These are phyloP conservation scores for Zygosaccharomyces pseudobailii DNA, from an alignment of 1,139 yeast genomes.

Conservation along the genomic window DNA sequence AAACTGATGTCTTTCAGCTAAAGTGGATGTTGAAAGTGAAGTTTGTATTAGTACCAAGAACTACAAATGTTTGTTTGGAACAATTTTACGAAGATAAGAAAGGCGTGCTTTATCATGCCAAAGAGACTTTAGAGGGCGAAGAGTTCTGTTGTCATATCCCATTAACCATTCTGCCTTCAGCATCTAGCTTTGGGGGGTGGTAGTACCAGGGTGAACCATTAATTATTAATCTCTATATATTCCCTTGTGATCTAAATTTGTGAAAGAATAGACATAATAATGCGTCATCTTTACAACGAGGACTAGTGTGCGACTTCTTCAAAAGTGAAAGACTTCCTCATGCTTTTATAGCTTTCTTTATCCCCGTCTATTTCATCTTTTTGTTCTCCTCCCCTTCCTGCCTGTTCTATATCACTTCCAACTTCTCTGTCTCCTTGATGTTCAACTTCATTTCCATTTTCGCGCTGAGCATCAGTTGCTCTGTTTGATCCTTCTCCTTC, in stretches of 20 bases:
- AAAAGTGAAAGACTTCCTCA: not conserved
- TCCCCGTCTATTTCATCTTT: not conserved
- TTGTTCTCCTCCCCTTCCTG: not conserved
- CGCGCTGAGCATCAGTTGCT: too few relatives aligned
- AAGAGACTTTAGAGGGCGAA: constrained; percentile 34
- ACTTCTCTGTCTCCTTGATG: not conserved
- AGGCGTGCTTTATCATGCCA: constrained; percentile 31
- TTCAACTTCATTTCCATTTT: not conserved
- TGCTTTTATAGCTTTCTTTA: not conserved
- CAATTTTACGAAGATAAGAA: constrained; percentile 32
- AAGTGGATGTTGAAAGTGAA: constrained; percentile 36
- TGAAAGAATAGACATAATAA: not conserved
- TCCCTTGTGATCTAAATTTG: not conserved
- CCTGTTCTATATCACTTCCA: not conserved
- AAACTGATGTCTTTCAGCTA: constrained; percentile 35
- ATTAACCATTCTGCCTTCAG: constrained; percentile 32
- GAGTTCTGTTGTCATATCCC: constrained; percentile 37
- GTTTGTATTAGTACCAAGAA: constrained; percentile 28
- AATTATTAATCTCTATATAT: not conserved
- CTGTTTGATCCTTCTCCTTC: not conserved
- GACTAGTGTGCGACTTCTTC: not conserved
- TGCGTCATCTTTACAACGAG: not conserved
- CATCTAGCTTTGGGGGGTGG: constrained; percentile 37
- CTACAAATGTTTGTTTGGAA: constrained; percentile 14
- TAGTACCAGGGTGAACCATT: constrained; percentile 3